Conservation (phyloP, 495 filamentous ascomycete species). For the Aspergillus bertholletiae region DNA sequence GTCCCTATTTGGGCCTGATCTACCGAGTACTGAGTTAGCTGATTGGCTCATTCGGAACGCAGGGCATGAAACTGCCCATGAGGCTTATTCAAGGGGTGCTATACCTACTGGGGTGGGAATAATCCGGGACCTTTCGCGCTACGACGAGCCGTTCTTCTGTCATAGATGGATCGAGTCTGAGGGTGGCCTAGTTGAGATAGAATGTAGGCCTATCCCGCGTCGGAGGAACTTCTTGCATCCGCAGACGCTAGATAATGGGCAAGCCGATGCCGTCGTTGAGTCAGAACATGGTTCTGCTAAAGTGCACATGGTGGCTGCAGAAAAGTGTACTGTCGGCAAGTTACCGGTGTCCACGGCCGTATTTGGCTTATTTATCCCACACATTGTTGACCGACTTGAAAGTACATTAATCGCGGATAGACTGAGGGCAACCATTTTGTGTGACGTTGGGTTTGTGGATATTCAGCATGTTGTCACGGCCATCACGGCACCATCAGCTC, state of each 20-base stretch:
- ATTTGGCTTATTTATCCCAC: constrained; percentile 71
- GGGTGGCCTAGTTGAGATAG: constrained; percentile 17
- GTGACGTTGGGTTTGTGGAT: constrained; percentile 49
- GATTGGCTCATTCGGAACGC: constrained; percentile 22
- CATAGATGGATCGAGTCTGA: constrained; percentile 21
- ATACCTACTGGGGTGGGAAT: constrained; percentile 19
- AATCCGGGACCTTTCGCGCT: constrained; percentile 26
- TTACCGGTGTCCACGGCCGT: constrained; percentile 58
- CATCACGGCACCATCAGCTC: constrained; percentile 62
- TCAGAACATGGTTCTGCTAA: constrained; percentile 13
- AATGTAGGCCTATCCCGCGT: constrained; percentile 26
- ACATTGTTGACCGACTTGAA: constrained; percentile 68
- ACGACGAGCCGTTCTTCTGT: constrained; percentile 28
- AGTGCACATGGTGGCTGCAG: constrained; percentile 20
- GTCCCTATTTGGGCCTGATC: constrained; percentile 33
- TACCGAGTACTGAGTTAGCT: constrained; percentile 14
- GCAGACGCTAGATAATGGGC: constrained; percentile 8
- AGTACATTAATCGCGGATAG: constrained; percentile 58
- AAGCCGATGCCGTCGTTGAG: background rate
- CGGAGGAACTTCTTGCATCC: constrained; percentile 32
- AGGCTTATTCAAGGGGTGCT: constrained; percentile 18
- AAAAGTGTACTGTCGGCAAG: constrained; percentile 42
- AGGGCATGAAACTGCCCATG: constrained; percentile 20
- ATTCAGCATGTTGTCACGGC: constrained; percentile 64
- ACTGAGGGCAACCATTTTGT: constrained; percentile 59